A percentile compares a stretch with the other conserved stretches of the same genome.
These are phyloP conservation scores for Ganoderma meredithae DNA, from an alignment of 1,284 basidiomycete species.

Conservation along the genomic window DNA sequence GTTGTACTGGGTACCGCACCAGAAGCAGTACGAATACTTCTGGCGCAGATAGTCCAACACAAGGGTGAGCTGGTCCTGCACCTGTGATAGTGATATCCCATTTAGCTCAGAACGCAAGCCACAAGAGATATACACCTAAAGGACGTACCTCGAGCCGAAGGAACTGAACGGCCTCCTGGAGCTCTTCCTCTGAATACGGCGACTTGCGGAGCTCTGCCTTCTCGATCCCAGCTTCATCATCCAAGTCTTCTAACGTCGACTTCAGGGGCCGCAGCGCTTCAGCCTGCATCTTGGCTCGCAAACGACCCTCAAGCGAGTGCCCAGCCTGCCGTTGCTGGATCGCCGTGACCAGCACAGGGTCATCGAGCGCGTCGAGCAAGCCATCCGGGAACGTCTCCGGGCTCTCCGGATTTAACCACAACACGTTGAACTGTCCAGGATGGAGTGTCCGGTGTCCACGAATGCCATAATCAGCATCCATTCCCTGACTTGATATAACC, in stretches of 20 bases:
- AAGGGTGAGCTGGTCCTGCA: constrained; percentile 69
- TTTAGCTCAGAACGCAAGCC: constrained; percentile 4
- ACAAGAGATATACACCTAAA: neutral
- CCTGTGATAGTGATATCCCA: constrained; percentile 49
- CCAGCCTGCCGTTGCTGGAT: constrained; percentile 36
- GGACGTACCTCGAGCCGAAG: constrained; percentile 68
- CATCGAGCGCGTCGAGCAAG: constrained; percentile 63
- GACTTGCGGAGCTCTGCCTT: constrained; percentile 36
- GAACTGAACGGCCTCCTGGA: constrained; percentile 74
- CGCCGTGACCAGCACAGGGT: constrained; percentile 39
- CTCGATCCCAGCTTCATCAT: constrained; percentile 41
- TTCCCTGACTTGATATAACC: neutral
- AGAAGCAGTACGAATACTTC: constrained; percentile 82
- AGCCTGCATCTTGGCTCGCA: constrained; percentile 71
- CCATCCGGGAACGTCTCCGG: constrained; percentile 70
- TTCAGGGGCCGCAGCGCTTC: constrained; percentile 67
- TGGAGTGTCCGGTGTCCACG: neutral
- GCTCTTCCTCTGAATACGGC: constrained; percentile 56
- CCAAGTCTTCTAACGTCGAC: constrained; percentile 43
- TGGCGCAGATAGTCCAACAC: constrained; percentile 79
- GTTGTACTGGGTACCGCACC: constrained; percentile 84
- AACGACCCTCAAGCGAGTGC: constrained; percentile 52
- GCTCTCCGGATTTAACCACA: constrained; percentile 76
- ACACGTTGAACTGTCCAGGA: constrained; percentile 66
- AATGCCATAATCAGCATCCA: neutral